phyloP scores from a whole-genome alignment of 331 rosid genomes.

The Pyracantha coccinea region DNA sequence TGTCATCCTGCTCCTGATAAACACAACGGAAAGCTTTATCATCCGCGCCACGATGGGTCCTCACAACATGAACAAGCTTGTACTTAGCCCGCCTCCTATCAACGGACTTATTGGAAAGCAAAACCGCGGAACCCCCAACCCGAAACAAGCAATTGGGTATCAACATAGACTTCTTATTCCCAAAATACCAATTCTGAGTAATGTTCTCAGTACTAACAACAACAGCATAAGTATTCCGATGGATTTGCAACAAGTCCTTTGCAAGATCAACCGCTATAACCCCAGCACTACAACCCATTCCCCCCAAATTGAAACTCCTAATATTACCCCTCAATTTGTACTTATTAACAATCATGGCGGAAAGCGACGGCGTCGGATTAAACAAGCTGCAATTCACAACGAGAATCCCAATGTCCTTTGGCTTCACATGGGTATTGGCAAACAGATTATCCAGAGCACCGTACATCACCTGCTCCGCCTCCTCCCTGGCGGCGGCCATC shows the following conservation, averaged over 20 bases:
- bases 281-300: conserved; percentile 69
- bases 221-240: conserved; percentile 53
- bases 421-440: conserved; percentile 21
- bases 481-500: conserved; percentile 48
- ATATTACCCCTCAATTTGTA: conserved; percentile 51
- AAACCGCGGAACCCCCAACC: conserved; percentile 40
- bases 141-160: conserved; percentile 63
- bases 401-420: conserved; percentile 44
- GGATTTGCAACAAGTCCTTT: conserved; percentile 45
- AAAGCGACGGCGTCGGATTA: conserved; percentile 59
- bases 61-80: conserved; percentile 48
- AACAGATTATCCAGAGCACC: conserved; percentile 51
- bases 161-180: conserved; percentile 56
- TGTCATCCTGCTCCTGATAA: conserved; percentile 56
- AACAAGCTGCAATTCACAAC: conserved; percentile 55
- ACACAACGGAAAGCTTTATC: conserved; percentile 57
- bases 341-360: conserved; percentile 56
- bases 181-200: conserved; percentile 62
- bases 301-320: conserved; percentile 48
- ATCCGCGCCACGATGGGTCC: conserved; percentile 50
- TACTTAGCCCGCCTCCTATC: conserved; percentile 48
- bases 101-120: conserved; percentile 36
- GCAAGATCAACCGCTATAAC: conserved; percentile 65
- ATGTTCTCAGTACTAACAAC: conserved; percentile 60
- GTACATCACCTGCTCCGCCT: conserved; percentile 51